Conservation (phyloP, 1,284 basidiomycete species). For the Pseudozyma pruni region DNA sequence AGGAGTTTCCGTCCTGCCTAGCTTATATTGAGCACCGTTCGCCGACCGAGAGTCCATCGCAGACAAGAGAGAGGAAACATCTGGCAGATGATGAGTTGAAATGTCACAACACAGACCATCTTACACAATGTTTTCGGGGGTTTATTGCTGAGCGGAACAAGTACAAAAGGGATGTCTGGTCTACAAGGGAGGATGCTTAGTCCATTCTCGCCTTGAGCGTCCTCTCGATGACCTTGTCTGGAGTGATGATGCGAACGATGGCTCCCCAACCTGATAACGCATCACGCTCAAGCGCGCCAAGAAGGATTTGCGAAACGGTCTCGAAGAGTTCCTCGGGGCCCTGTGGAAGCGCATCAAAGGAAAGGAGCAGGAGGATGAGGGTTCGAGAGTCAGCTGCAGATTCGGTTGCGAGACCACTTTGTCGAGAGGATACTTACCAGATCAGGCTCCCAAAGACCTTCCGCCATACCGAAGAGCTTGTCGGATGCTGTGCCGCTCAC, state of each 20-base stretch:
- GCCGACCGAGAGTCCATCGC: too few relatives aligned
- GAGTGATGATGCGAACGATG: conserved; percentile 84
- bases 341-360: conserved; percentile 56
- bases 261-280: conserved; percentile 97
- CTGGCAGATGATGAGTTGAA: too few relatives aligned
- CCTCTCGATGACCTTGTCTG: conserved; percentile 66
- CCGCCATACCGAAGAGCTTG: conserved; percentile 96
- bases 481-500: conserved; percentile 90
- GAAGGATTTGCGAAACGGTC: conserved; percentile 93
- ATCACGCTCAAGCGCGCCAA: conserved; percentile 96
- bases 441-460: conserved; percentile 98
- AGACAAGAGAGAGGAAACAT: too few relatives aligned
- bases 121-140: neutral
- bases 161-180: conserved; percentile 14
- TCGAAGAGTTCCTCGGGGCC: conserved; percentile 97
- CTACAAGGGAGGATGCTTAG: conserved; percentile 74
- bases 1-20: too few relatives aligned
- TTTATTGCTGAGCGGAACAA: conserved; percentile 28
- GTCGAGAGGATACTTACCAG: too few relatives aligned
- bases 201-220: conserved; percentile 72
- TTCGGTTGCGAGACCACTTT: too few relatives aligned
- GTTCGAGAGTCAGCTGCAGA: neutral
- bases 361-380: neutral
- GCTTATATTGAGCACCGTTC: too few relatives aligned
- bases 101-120: too few relatives aligned